phyloP scores from a whole-genome alignment of 306 rosid genomes.

The Vigna trinervia region DNA sequence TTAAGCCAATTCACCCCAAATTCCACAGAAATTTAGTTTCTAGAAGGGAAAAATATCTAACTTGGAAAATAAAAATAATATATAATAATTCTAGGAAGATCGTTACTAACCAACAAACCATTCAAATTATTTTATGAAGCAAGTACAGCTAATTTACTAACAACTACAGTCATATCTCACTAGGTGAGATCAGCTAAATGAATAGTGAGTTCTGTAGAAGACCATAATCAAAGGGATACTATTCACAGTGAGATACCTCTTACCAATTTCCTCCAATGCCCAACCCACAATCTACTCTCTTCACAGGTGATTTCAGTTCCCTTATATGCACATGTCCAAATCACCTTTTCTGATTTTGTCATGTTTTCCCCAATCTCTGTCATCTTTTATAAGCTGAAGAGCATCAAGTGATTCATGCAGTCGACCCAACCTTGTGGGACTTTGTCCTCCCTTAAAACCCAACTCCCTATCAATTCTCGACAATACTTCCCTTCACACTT shows the following conservation, averaged over 20 bases:
- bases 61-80: conserved; percentile 6
- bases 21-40: conserved; percentile 11
- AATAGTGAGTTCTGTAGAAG: not conserved
- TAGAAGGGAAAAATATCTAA: conserved; percentile 23
- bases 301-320: not conserved
- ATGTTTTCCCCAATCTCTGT: not conserved
- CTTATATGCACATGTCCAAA: not conserved
- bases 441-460: no score
- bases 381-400: no score
- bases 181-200: not conserved
- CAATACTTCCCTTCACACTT: not conserved
- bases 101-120: conserved; percentile 24
- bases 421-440: no score
- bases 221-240: not conserved
- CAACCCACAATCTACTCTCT: not conserved
- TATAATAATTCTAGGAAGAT: conserved; percentile 6
- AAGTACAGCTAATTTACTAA: conserved; percentile 4
- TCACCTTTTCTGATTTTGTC: not conserved
- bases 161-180: not conserved
- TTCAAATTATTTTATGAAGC: conserved; percentile 32
- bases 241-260: not conserved
- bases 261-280: not conserved
- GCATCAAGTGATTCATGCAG: no score
- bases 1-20: conserved; percentile 9
- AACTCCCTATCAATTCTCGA: not conserved